phyloP scores from a whole-genome alignment of 163 green algal genomes.

The Chlamydomonas reinhardtii region DNA sequence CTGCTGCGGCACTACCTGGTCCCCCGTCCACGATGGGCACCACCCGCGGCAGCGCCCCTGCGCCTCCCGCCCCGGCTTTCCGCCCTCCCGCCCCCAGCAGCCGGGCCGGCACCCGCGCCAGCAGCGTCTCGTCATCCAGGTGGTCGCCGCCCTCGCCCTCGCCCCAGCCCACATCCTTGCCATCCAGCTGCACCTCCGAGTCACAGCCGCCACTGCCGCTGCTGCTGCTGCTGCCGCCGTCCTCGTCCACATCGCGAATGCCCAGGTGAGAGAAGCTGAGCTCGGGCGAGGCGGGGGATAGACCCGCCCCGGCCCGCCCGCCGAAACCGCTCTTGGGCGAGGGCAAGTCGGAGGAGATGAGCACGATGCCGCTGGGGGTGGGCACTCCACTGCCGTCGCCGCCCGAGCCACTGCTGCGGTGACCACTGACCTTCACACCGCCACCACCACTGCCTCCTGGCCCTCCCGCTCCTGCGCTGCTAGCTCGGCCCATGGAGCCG shows the following conservation, averaged over 20 bases:
- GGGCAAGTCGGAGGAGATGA: slow-evolving; percentile 6
- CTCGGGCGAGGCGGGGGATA: neutral
- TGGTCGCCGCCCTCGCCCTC: neutral
- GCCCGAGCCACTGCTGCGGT: neutral
- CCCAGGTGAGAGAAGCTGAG: slow-evolving; percentile 38
- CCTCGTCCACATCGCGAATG: slow-evolving; percentile 10
- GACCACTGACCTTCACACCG: neutral
- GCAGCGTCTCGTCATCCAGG: slow-evolving; percentile 4
- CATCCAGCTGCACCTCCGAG: neutral
- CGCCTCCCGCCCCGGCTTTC: neutral
- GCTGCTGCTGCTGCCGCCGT: neutral
- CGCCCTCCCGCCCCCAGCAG: neutral
- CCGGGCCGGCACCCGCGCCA: slow-evolving; percentile 8
- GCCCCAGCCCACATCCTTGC: neutral
- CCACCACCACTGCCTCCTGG: neutral
- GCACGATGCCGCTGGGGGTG: neutral
- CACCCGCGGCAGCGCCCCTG: too few relatives aligned
- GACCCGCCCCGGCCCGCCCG: neutral
- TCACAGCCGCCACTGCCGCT: neutral
- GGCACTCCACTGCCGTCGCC: neutral
- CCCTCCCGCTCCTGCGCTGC: neutral
- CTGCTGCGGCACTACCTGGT: too few relatives aligned
- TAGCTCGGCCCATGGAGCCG: slow-evolving; percentile 23
- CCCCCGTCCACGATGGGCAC: too few relatives aligned
- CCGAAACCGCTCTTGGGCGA: slow-evolving; percentile 7